Percentiles rank a stretch among this genome's conserved stretches.
phyloP scores from a whole-genome alignment of 352 stramenopile genomes.

The Globisporangium mamillatum region DNA sequence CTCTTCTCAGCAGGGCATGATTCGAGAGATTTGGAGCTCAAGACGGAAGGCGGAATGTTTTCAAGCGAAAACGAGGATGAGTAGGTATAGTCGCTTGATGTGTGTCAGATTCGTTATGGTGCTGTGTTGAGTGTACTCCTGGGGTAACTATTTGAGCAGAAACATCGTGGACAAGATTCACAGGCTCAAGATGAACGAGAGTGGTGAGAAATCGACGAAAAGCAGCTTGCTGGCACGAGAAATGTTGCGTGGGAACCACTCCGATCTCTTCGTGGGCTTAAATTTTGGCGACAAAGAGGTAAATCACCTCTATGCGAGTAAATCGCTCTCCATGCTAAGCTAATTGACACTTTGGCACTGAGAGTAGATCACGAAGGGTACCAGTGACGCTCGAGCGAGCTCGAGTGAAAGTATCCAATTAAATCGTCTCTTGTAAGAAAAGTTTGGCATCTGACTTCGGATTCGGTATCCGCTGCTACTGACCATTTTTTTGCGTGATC shows the following conservation, averaged over 20 bases:
- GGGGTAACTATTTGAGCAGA: neutral
- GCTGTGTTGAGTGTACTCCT: neutral
- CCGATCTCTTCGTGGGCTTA: conserved; percentile 5
- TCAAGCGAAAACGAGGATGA: conserved; percentile 26
- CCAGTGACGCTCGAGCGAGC: neutral
- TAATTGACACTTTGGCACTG: neutral
- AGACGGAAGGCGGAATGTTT: conserved; percentile 21
- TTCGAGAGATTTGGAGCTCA: neutral
- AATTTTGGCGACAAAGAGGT: neutral
- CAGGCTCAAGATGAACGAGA: conserved; percentile 1
- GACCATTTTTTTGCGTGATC: neutral
- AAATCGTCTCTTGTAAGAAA: conserved; percentile 38
- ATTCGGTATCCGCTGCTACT: neutral
- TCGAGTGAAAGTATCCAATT: conserved; percentile 26
- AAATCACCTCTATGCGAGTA: neutral
- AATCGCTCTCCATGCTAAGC: neutral
- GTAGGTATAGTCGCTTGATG: conserved; percentile 16
- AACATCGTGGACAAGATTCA: conserved; percentile 9
- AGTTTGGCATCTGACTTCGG: neutral
- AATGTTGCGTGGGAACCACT: neutral
- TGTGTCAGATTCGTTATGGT: neutral
- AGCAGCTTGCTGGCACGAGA: neutral
- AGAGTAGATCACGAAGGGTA: neutral
- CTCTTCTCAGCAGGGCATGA: neutral
- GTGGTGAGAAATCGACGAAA: neutral